Conservation (phyloP, 148 eudicot genomes). For the Camellia sinensis region DNA sequence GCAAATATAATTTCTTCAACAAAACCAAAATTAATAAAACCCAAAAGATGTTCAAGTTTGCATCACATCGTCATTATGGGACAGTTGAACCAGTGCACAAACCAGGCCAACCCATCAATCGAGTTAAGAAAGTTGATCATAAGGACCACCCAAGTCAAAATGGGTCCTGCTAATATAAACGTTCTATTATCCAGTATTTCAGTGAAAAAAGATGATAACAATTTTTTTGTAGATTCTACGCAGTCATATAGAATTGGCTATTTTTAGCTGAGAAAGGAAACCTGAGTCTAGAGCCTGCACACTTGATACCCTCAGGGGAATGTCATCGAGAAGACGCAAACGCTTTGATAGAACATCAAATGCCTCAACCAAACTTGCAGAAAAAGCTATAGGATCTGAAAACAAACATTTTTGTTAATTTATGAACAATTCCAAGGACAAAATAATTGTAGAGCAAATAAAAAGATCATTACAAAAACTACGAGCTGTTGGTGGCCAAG, state of each 20-base stretch:
- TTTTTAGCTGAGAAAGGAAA: conserved; percentile 22
- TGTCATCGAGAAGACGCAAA: conserved; percentile 69
- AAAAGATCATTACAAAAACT: neutral
- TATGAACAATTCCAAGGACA: neutral
- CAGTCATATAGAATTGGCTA: neutral
- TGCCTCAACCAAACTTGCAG: conserved; percentile 55
- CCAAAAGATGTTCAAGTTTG: neutral
- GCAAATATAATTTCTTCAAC: too few species aligned
- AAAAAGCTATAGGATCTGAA: conserved; percentile 71
- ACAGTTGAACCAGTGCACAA: too few species aligned
- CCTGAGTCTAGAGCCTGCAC: conserved; percentile 95
- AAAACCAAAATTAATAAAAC: neutral
- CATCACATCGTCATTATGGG: neutral
- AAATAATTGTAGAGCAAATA: neutral
- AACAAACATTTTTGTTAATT: neutral
- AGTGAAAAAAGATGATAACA: neutral
- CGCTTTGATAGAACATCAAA: conserved; percentile 63
- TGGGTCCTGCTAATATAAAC: neutral
- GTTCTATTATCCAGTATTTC: neutral
- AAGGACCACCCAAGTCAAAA: neutral
- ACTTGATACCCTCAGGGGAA: conserved; percentile 83
- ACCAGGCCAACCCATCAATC: too few species aligned
- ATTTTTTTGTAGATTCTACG: neutral
- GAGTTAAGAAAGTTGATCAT: too few species aligned
- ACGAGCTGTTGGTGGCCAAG: neutral